These are phyloP conservation scores for Helminthosporium solani DNA, from an alignment of 2,329 filamentous ascomycete genomes.

Conservation along the genomic window DNA sequence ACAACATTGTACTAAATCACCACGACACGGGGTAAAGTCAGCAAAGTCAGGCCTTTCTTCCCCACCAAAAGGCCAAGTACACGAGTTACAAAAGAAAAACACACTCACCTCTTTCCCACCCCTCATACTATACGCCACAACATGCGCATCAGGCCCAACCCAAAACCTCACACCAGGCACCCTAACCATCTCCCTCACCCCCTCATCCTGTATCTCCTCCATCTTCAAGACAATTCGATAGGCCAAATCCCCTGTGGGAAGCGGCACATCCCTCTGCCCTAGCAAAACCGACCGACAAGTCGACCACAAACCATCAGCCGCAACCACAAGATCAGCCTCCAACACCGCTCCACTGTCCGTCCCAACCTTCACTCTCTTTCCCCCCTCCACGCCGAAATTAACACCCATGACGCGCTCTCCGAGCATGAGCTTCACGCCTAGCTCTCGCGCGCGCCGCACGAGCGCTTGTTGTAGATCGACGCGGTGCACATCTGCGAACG, in stretches of 20 bases:
- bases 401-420: constrained; percentile 50
- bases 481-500: constrained; percentile 62
- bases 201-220: constrained; percentile 54
- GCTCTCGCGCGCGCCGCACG: constrained; percentile 51
- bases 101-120: constrained; percentile 52
- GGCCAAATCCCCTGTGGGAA: constrained; percentile 64
- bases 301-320: constrained; percentile 66
- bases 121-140: constrained; percentile 62
- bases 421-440: constrained; percentile 56
- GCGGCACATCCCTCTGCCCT: constrained; percentile 49
- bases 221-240: constrained; percentile 61
- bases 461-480: constrained; percentile 61
- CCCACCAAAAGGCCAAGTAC: too few species aligned
- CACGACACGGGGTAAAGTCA: too few species aligned
- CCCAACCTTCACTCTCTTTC: constrained; percentile 41
- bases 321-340: constrained; percentile 59
- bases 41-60: too few species aligned
- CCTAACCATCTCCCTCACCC: constrained; percentile 55
- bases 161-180: constrained; percentile 60
- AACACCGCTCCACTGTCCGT: constrained; percentile 41
- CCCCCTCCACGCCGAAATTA: constrained; percentile 10
- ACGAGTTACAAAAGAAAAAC: too few species aligned
- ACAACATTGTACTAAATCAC: constrained; percentile 71
- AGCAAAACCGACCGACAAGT: constrained; percentile 54
- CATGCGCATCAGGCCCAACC: constrained; percentile 63